Percentiles rank a stretch among this genome's conserved stretches.
These are phyloP conservation scores for Fusarium robinianum DNA, from an alignment of 2,329 filamentous ascomycete species.

Conservation along the genomic window DNA sequence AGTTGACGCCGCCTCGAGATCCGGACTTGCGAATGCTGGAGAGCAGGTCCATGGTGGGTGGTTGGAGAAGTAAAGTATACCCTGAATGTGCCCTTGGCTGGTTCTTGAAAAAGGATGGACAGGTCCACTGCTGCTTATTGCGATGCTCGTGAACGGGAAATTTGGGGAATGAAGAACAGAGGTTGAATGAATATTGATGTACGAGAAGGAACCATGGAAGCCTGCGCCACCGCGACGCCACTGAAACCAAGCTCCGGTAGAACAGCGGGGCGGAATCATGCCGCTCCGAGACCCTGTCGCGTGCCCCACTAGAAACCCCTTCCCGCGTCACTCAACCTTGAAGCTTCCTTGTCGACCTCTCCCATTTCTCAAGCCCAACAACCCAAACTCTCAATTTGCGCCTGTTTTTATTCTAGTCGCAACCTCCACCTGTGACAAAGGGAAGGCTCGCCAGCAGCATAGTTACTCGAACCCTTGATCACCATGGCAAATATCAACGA, in stretches of 20 bases:
- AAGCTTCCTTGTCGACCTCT: conserved; percentile 1
- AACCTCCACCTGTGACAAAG: too few species aligned
- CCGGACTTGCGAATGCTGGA: conserved; percentile 89
- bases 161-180: background rate
- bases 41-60: conserved; percentile 85
- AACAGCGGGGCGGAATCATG: conserved; percentile 18
- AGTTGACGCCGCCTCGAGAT: conserved; percentile 91
- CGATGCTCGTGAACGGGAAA: too few species aligned
- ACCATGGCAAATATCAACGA: conserved; percentile 53
- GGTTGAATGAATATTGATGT: conserved; percentile 6
- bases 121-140: too few species aligned
- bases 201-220: too few species aligned
- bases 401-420: background rate
- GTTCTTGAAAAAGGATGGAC: background rate
- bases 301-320: conserved; percentile 25
- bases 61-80: too few species aligned
- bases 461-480: too few species aligned
- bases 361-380: background rate
- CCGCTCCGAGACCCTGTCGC: conserved; percentile 10
- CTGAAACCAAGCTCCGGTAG: conserved; percentile 7
- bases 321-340: conserved; percentile 19
- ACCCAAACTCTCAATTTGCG: background rate
- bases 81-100: background rate
- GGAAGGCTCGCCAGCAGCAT: too few species aligned
- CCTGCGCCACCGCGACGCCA: conserved; percentile 13